phyloP scores from a whole-genome alignment of 495 filamentous ascomycete genomes.

The Penicillium salamii region DNA sequence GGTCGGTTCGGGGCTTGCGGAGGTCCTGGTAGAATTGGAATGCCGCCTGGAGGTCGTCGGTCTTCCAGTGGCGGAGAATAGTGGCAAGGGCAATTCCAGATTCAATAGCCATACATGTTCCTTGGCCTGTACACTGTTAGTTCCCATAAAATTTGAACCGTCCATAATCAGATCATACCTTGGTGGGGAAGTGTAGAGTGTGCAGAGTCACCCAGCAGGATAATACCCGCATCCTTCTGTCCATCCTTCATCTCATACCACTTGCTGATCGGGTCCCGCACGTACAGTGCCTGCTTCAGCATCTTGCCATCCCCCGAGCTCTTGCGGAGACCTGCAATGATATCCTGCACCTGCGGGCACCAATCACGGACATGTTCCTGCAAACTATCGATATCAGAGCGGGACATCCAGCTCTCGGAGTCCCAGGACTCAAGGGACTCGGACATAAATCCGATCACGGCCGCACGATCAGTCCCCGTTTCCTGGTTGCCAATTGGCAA shows the following conservation, averaged over 20 bases:
- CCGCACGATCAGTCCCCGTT: constrained; percentile 26
- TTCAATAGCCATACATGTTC: constrained; percentile 33
- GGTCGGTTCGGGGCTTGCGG: constrained; percentile 30
- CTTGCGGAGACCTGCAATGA: constrained; percentile 26
- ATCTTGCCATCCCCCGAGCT: constrained; percentile 23
- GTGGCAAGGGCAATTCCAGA: constrained; percentile 30
- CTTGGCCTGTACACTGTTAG: constrained; percentile 20
- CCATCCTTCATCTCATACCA: constrained; percentile 28
- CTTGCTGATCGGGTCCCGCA: constrained; percentile 24
- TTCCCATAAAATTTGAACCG: no score
- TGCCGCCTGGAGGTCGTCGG: constrained; percentile 18
- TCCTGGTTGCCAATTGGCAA: constrained; percentile 27
- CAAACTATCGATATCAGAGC: constrained; percentile 28
- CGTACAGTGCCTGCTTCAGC: constrained; percentile 31
- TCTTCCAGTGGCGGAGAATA: constrained; percentile 28
- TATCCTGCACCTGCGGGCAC: constrained; percentile 31
- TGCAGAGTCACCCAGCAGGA: constrained; percentile 29
- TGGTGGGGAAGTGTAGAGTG: constrained; percentile 33
- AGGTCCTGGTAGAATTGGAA: constrained; percentile 30
- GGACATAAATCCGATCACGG: constrained; percentile 31
- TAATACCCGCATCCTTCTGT: constrained; percentile 24
- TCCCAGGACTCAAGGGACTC: constrained; percentile 29
- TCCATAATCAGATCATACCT: constrained; percentile 14
- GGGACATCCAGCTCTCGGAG: constrained; percentile 34
- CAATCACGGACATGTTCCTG: constrained; percentile 32